Evolutionary conservation across 495 filamentous ascomycete genomes (phyloP), one percentile per base, ranked within the genome.

Genomic region (Glarea lozoyensis): DNA sequence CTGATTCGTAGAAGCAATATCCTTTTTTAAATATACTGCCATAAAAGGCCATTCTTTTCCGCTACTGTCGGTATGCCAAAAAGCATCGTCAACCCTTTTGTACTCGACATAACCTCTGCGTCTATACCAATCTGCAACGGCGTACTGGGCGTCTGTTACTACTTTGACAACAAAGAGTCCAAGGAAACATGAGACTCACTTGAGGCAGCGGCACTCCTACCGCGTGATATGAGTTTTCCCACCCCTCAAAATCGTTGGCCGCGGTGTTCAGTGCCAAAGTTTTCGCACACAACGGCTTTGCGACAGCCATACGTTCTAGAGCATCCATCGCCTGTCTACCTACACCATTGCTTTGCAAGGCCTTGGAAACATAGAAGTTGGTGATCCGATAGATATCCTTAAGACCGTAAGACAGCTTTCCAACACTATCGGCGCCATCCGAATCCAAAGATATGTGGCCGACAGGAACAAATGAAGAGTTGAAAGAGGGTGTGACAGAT

Each of bases 31-130:
- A 23, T 43, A 48, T 6, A 55, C 43, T 2, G 43, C 34, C 13
- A 29, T 37, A 11, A 24, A 21, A 13, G 10, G 30, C 52, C 48
- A 51, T 13, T n/a, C n/a, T 24, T 36, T 51, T 16, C 52, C 52
- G 5, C 10, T 34, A 21, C 10, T 7, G 40, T 55, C 52, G n/a
- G 12, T 16, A 19, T 48, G 27, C 1, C 1, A 22, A 29, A 29
- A 55, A 4, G 33, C 16, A 9, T 44, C 27, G 17, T 42, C 39
- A 18, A 32, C 25, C 13, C 3, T 17, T 25, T 48, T 47, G 35
- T 44, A 76, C 63, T 62, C 71, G 31, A 64, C 63, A 22, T 78
- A 70, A 21, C 73, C 75, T 17, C 67, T 78, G 5, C 63, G 72
- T 42, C 66, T 67, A 49, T 84, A 84, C 69, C 72, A 82, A 6